Evolutionary conservation across 768 basidiomycete genomes (phyloP).

Genomic region (Gautieria morchelliformis): DNA sequence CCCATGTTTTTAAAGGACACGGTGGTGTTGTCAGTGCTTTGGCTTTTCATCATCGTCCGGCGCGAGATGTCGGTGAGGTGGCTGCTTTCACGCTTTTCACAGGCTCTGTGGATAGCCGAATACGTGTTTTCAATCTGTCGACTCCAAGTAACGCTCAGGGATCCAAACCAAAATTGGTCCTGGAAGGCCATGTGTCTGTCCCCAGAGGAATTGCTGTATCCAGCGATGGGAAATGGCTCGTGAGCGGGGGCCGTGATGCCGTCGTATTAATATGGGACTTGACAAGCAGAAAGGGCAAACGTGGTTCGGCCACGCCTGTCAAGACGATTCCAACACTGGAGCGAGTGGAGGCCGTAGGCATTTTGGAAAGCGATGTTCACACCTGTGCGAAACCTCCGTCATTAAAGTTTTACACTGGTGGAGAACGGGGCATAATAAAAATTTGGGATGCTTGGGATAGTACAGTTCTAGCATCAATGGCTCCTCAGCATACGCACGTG

Average conservation of each 20-base stretch:
- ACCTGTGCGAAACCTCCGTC: constrained; percentile 22
- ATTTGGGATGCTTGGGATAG: constrained; percentile 77
- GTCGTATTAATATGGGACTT: constrained; percentile 93
- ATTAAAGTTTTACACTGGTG: constrained; percentile 78
- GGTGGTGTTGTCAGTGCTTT: constrained; percentile 95
- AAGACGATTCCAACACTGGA: constrained; percentile 81
- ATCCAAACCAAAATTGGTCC: constrained; percentile 62
- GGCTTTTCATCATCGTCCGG: constrained; percentile 44
- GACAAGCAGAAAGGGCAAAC: constrained; percentile 34
- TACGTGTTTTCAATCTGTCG: constrained; percentile 86
- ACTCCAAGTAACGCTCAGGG: constrained; percentile 41
- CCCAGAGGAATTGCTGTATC: constrained; percentile 85
- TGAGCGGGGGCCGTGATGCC: constrained; percentile 88
- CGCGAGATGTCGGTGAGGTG: neutral
- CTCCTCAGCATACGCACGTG: neutral
- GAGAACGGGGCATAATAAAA: constrained; percentile 78
- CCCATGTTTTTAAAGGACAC: constrained; percentile 93
- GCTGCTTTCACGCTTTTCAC: constrained; percentile 47
- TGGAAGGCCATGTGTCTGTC: constrained; percentile 94
- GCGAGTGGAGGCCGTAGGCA: constrained; percentile 78
- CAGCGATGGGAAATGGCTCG: constrained; percentile 76
- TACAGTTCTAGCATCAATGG: constrained; percentile 48
- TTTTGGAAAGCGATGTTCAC: constrained; percentile 42
- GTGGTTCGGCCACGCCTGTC: constrained; percentile 30
- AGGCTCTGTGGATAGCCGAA: constrained; percentile 83